Conservation (phyloP, 225 moss, liverwort and hornwort genomes). For the Antitrichia curtipendula region DNA sequence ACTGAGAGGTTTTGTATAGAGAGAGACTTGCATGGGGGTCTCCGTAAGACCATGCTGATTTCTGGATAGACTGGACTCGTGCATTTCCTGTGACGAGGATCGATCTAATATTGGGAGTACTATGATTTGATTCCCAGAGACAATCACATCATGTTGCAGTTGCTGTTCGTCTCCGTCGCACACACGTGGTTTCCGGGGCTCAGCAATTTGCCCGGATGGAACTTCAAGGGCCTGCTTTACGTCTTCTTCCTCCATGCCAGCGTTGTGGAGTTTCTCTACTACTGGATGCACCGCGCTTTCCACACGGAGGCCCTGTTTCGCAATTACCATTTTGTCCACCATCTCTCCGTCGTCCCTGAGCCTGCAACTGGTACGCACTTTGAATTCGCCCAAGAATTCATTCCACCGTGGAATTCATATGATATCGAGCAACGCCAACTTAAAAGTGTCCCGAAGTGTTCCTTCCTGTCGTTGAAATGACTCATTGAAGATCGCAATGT, state of each 20-base stretch:
- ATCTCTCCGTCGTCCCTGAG: conserved; percentile 61
- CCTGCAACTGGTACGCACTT: conserved; percentile 47
- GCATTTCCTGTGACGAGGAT: not conserved
- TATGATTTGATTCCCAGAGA: conserved; percentile 28
- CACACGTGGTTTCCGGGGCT: conserved; percentile 65
- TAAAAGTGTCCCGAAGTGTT: not conserved
- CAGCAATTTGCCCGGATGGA: conserved; percentile 47
- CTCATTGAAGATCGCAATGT: no score
- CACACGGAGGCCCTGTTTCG: conserved; percentile 31
- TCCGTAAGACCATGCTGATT: not conserved
- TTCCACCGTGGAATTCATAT: not conserved
- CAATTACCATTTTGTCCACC: conserved; percentile 60
- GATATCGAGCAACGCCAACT: not conserved
- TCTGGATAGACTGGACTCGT: not conserved
- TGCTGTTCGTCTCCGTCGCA: conserved; percentile 46
- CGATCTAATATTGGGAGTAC: not conserved
- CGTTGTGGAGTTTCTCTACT: conserved; percentile 66
- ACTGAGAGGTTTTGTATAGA: not conserved
- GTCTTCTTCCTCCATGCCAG: conserved; percentile 42
- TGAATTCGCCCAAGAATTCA: not conserved
- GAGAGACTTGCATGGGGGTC: not conserved
- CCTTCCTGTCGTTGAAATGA: not conserved
- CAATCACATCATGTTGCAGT: conserved; percentile 67
- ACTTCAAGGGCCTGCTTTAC: conserved; percentile 29
- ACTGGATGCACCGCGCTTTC: conserved; percentile 84